Conservation (phyloP, 495 filamentous ascomycete species). For the Penicillium herquei region DNA sequence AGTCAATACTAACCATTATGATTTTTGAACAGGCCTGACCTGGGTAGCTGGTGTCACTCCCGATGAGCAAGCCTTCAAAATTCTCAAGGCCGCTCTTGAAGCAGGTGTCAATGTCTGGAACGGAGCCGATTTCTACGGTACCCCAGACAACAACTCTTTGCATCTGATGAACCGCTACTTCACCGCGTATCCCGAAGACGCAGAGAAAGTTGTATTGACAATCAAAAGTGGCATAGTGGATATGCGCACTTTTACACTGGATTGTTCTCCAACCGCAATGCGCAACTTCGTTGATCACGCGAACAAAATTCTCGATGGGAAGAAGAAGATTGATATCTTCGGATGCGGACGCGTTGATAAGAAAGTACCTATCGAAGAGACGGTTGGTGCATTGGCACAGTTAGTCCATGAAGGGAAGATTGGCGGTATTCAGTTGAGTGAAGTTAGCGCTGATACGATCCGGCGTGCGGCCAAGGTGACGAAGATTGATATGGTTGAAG, state of each 20-base stretch:
- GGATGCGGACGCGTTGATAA: conserved; percentile 66
- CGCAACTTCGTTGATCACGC: conserved; percentile 55
- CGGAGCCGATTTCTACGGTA: conserved; percentile 34
- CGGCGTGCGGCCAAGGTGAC: conserved; percentile 57
- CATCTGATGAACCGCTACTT: conserved; percentile 66
- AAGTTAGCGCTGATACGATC: conserved; percentile 63
- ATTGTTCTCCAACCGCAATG: conserved; percentile 51
- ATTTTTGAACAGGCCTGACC: background rate
- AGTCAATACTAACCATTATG: background rate
- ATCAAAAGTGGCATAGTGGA: conserved; percentile 60
- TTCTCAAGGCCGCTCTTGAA: conserved; percentile 59
- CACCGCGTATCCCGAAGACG: conserved; percentile 64
- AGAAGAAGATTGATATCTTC: conserved; percentile 67
- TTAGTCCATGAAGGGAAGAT: conserved; percentile 47
- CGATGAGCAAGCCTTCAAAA: conserved; percentile 56
- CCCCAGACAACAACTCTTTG: conserved; percentile 46
- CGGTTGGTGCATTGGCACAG: conserved; percentile 41
- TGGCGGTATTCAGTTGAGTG: conserved; percentile 61
- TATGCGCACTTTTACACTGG: conserved; percentile 25
- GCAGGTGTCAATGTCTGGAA: conserved; percentile 54
- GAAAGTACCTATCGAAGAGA: conserved; percentile 52
- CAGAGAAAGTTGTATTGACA: conserved; percentile 60
- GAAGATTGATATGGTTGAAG: conserved; percentile 63
- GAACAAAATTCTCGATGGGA: conserved; percentile 57
- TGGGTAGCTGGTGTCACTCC: conserved; percentile 50